Conservation (phyloP, 2,329 filamentous ascomycete species). For the Trichoderma semiorbis region DNA sequence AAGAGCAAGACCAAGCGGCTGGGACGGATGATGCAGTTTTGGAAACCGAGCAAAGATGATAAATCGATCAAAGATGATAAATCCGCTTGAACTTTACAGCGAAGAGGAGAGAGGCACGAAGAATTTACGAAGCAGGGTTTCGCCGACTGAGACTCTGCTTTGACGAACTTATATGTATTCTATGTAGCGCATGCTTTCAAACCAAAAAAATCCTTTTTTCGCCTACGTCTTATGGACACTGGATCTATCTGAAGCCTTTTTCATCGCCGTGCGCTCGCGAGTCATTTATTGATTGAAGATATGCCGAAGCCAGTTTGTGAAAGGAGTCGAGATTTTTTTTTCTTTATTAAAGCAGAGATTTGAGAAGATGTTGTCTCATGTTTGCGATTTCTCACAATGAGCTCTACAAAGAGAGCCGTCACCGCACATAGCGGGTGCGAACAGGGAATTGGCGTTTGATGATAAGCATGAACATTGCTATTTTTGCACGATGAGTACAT, state of each 20-base stretch:
- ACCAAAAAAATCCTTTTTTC: neutral
- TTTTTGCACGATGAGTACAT: slow-evolving; percentile 29
- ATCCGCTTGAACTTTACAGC: slow-evolving; percentile 24
- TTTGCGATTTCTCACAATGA: neutral
- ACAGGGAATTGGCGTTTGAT: slow-evolving; percentile 21
- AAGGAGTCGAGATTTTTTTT: neutral
- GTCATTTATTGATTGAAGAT: slow-evolving; percentile 1
- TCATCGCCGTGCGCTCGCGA: slow-evolving; percentile 5
- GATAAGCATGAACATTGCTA: slow-evolving; percentile 36
- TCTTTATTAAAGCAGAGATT: neutral
- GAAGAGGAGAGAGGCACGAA: neutral
- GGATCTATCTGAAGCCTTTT: slow-evolving; percentile 15
- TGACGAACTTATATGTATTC: slow-evolving; percentile 38
- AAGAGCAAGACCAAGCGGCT: slow-evolving; percentile 66
- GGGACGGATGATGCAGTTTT: slow-evolving; percentile 75
- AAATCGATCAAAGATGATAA: slow-evolving; percentile 20
- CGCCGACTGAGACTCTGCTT: slow-evolving; percentile 21
- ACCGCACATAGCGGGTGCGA: neutral
- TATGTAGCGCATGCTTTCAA: slow-evolving; percentile 35
- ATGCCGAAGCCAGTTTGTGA: neutral
- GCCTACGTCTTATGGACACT: slow-evolving; percentile 11
- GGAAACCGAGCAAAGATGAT: slow-evolving; percentile 58
- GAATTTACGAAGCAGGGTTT: slow-evolving; percentile 9
- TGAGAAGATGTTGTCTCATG: neutral
- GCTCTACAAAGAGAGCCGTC: neutral